phyloP scores from a whole-genome alignment of 305 asterid genomes.

The Withania somnifera region DNA sequence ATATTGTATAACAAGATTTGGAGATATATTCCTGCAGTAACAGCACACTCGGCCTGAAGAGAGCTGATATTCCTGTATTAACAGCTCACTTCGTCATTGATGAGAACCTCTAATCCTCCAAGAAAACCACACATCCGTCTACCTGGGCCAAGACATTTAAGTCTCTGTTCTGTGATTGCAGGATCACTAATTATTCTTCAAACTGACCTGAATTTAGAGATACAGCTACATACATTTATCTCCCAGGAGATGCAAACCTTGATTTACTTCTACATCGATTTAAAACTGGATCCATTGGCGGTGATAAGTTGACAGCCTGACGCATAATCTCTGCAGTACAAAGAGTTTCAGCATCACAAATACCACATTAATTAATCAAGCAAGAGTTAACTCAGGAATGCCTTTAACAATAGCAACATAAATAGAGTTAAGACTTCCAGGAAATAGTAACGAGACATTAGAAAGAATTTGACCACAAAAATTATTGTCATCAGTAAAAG shows the following conservation, averaged over 20 bases:
- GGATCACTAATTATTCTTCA: neutral
- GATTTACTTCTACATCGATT: constrained; percentile 19
- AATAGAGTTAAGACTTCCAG: neutral
- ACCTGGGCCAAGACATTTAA: constrained; percentile 1
- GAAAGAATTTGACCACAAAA: neutral
- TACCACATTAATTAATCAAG: neutral
- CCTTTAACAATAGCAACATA: neutral
- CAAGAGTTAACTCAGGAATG: neutral
- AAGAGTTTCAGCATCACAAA: neutral
- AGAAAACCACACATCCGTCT: neutral
- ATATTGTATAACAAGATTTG: neutral
- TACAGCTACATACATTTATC: neutral
- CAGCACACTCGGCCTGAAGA: neutral
- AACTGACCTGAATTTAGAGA: neutral
- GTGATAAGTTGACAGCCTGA: constrained; percentile 30
- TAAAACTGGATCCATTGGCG: constrained; percentile 26
- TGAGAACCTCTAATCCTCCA: neutral
- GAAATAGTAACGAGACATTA: neutral
- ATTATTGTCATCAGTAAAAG: neutral
- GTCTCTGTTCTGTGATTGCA: neutral
- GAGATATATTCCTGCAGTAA: neutral
- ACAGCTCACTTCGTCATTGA: neutral
- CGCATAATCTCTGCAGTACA: constrained; percentile 33
- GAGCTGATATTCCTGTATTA: neutral
- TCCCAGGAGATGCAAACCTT: constrained; percentile 30